Conservation (phyloP, 2,329 filamentous ascomycete genomes). For the Neoscytalidium dimidiatum region DNA sequence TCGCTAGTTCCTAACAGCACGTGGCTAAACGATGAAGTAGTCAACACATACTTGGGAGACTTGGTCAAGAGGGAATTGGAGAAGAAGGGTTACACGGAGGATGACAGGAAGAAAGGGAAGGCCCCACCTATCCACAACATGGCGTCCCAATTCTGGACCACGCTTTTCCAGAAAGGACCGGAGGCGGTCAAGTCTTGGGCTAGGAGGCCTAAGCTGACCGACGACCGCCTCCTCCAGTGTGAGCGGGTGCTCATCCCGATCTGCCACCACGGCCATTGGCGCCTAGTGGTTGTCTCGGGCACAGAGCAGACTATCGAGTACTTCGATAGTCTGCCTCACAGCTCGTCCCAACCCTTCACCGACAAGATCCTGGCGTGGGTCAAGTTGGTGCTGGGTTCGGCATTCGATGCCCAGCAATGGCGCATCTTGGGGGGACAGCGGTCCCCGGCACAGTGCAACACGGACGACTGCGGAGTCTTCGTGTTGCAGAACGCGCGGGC, state of each 20-base stretch:
- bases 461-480: slow-evolving; percentile 76
- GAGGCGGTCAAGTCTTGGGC: slow-evolving; percentile 56
- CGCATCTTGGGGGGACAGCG: slow-evolving; percentile 52
- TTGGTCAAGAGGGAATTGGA: slow-evolving; percentile 63
- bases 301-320: slow-evolving; percentile 63
- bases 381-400: slow-evolving; percentile 56
- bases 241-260: slow-evolving; percentile 72
- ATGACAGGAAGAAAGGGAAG: slow-evolving; percentile 57
- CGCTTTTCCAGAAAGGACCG: slow-evolving; percentile 50
- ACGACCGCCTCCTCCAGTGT: slow-evolving; percentile 56
- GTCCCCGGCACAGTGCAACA: slow-evolving; percentile 61
- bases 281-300: slow-evolving; percentile 67
- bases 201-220: slow-evolving; percentile 26
- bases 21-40: slow-evolving; percentile 78
- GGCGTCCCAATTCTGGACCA: slow-evolving; percentile 53
- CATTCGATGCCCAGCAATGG: slow-evolving; percentile 64
- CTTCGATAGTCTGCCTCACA: slow-evolving; percentile 63
- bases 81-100: slow-evolving; percentile 52
- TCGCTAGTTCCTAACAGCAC: slow-evolving; percentile 26
- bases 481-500: slow-evolving; percentile 73
- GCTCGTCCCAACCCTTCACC: slow-evolving; percentile 36
- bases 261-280: slow-evolving; percentile 69
- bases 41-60: slow-evolving; percentile 66
- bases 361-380: slow-evolving; percentile 38
- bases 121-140: slow-evolving; percentile 67